phyloP scores from a whole-genome alignment of 192 early-diverging fungal species.

The Martensiomyces pterosporus region DNA sequence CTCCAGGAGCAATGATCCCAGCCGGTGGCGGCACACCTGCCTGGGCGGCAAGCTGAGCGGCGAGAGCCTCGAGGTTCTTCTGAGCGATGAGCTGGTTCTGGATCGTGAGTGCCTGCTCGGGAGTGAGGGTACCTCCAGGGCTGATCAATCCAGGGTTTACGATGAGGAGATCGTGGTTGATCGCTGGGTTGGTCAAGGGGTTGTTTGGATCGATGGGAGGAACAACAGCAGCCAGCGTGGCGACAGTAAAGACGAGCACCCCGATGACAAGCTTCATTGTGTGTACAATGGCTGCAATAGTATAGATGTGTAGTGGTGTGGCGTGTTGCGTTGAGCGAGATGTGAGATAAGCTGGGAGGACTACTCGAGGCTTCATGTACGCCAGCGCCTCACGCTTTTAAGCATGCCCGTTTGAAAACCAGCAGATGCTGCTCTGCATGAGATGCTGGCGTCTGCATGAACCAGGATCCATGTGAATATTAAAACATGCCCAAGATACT shows the following conservation, averaged over 20 bases:
- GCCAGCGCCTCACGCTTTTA: too few relatives aligned
- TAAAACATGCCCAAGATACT: too few relatives aligned
- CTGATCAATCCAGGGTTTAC: conserved; percentile 25
- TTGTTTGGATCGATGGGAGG: conserved; percentile 45
- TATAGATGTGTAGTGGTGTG: too few relatives aligned
- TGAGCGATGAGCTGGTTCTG: conserved; percentile 49
- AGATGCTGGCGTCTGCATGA: too few relatives aligned
- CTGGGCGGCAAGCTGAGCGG: conserved; percentile 41
- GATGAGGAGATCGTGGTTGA: conserved; percentile 39
- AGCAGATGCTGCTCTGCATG: too few relatives aligned
- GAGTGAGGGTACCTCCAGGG: conserved; percentile 11
- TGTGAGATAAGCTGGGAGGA: not conserved
- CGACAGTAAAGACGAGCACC: conserved; percentile 27
- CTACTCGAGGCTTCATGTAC: too few relatives aligned
- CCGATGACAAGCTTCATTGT: conserved; percentile 36
- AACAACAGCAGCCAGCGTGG: conserved; percentile 18
- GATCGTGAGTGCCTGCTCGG: conserved; percentile 36
- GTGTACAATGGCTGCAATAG: not conserved
- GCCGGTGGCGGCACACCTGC: conserved; percentile 40
- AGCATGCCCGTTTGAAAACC: too few relatives aligned
- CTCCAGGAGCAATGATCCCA: too few relatives aligned
- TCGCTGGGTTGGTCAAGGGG: conserved; percentile 39
- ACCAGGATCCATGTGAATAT: too few relatives aligned
- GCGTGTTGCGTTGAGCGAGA: conserved; percentile 1
- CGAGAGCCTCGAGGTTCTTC: conserved; percentile 39